These are phyloP conservation scores for Melanomma pulvis-pyrius DNA, from an alignment of 495 filamentous ascomycete genomes.

Conservation along the genomic window DNA sequence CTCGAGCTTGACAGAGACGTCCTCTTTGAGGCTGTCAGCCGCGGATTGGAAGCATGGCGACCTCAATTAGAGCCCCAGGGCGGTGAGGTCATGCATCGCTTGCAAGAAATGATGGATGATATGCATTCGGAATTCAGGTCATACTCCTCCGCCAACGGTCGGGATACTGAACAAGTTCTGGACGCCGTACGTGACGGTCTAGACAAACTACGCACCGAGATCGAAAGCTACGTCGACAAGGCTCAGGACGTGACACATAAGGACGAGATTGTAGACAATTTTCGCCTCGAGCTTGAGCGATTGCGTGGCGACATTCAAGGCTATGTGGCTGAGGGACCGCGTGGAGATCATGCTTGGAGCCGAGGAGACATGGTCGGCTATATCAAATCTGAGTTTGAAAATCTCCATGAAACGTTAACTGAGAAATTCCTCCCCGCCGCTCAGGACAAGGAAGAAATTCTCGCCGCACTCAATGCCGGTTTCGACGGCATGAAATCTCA, in stretches of 20 bases:
- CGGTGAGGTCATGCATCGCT: conserved; percentile 69
- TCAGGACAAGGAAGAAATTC: conserved; percentile 38
- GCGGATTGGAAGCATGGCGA: conserved; percentile 57
- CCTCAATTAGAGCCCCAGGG: conserved; percentile 54
- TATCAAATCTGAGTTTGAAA: conserved; percentile 76
- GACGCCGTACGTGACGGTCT: conserved; percentile 85
- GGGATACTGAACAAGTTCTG: conserved; percentile 78
- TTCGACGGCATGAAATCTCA: conserved; percentile 44
- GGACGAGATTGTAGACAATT: conserved; percentile 75
- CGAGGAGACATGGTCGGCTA: conserved; percentile 64
- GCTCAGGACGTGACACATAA: conserved; percentile 68
- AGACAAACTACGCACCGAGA: conserved; percentile 74
- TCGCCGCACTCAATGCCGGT: conserved; percentile 42
- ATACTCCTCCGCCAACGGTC: conserved; percentile 70
- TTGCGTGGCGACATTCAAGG: conserved; percentile 73
- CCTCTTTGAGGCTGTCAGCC: conserved; percentile 67
- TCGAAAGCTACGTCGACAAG: conserved; percentile 76
- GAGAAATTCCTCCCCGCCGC: conserved; percentile 20
- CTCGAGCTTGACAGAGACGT: conserved; percentile 66
- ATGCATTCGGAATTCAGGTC: conserved; percentile 74
- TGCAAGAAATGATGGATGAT: conserved; percentile 73
- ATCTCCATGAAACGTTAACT: conserved; percentile 47
- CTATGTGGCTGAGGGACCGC: conserved; percentile 55
- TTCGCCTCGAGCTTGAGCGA: conserved; percentile 70
- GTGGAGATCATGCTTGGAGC: conserved; percentile 47